Conservation (phyloP, 2,329 filamentous ascomycete species). For the Pestalotiopsis sp. region DNA sequence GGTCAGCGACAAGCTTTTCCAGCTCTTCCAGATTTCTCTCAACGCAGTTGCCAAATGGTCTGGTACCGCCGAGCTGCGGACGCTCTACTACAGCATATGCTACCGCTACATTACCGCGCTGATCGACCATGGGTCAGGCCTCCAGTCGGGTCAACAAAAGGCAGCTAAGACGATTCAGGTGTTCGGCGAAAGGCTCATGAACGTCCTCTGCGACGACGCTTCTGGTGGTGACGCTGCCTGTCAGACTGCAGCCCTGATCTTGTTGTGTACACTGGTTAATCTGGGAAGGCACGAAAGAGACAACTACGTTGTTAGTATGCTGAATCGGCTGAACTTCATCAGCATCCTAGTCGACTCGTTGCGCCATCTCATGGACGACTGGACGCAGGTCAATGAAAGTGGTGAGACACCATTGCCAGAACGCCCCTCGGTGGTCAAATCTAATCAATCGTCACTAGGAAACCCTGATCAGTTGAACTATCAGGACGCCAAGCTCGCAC, state of each 20-base stretch:
- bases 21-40: constrained; percentile 87
- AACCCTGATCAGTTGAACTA: constrained; percentile 51
- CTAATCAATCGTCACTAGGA: constrained; percentile 30
- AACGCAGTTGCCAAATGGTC: constrained; percentile 76
- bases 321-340: constrained; percentile 88
- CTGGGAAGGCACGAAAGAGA: constrained; percentile 74
- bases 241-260: constrained; percentile 81
- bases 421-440: constrained; percentile 17
- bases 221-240: constrained; percentile 81
- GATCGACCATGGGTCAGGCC: constrained; percentile 52
- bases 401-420: constrained; percentile 47
- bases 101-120: constrained; percentile 82
- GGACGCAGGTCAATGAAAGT: constrained; percentile 58
- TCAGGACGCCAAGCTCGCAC: constrained; percentile 73
- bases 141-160: constrained; percentile 52
- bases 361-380: constrained; percentile 74
- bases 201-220: constrained; percentile 90
- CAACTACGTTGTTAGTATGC: constrained; percentile 73
- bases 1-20: constrained; percentile 85
- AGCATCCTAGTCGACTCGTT: constrained; percentile 89
- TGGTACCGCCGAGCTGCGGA: constrained; percentile 71
- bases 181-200: constrained; percentile 78
- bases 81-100: constrained; percentile 89
- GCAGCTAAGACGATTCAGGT: constrained; percentile 72
- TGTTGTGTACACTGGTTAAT: constrained; percentile 78